Conservation (phyloP, 169 alveolate genomes). For the Eimeria maxima region DNA sequence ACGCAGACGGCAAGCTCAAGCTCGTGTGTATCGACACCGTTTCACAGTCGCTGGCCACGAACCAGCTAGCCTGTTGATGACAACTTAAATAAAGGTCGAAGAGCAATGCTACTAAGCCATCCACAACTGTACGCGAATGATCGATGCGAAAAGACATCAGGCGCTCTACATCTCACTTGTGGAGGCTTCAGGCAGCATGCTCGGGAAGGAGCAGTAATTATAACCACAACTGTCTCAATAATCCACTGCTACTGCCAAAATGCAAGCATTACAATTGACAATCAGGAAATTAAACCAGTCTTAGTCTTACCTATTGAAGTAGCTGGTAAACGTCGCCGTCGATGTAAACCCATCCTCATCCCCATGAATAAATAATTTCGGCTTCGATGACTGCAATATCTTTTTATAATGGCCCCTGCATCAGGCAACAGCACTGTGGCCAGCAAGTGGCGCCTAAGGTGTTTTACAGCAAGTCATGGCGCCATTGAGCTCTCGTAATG, state of each 20-base stretch:
- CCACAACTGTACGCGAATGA: neutral
- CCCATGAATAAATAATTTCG: constrained; percentile 86
- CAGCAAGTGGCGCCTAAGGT: neutral
- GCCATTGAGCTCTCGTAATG: neutral
- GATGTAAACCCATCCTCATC: constrained; percentile 86
- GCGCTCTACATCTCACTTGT: neutral
- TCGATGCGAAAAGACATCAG: neutral
- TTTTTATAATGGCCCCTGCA: constrained; percentile 84
- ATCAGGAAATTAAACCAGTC: neutral
- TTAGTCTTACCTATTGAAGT: constrained; percentile 81
- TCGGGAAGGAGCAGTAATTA: neutral
- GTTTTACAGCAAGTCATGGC: neutral
- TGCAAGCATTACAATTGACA: neutral
- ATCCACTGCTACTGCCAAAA: no score
- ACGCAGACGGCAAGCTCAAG: neutral
- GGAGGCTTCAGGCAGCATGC: neutral
- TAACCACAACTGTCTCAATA: no score
- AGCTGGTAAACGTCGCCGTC: constrained; percentile 70
- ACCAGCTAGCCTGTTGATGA: neutral
- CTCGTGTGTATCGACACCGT: neutral
- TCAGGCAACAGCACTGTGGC: neutral
- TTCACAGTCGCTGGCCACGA: neutral
- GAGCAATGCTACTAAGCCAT: neutral
- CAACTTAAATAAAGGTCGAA: neutral
- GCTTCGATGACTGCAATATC: constrained; percentile 81